phyloP scores from a whole-genome alignment of 2,329 filamentous ascomycete species.

The Fusarium annulatum region DNA sequence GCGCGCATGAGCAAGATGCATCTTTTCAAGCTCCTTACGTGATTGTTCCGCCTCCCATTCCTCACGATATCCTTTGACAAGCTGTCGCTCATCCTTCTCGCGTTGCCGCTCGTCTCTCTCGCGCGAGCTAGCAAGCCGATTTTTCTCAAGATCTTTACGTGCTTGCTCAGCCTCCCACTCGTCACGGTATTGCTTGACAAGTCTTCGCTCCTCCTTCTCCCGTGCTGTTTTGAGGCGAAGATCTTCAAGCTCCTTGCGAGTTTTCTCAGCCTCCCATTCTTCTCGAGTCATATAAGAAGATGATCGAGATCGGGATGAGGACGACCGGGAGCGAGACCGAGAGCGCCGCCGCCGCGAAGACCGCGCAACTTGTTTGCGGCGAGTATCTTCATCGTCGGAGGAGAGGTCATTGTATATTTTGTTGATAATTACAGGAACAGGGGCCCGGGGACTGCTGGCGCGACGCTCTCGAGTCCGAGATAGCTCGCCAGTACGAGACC shows the following conservation, averaged over 20 bases:
- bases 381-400: conserved; percentile 52
- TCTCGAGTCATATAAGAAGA: conserved; percentile 57
- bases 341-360: conserved; percentile 45
- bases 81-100: conserved; percentile 17
- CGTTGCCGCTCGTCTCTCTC: conserved; percentile 51
- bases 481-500: conserved; percentile 50
- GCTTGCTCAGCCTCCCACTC: conserved; percentile 55
- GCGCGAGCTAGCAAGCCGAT: conserved; percentile 56
- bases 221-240: conserved; percentile 55
- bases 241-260: conserved; percentile 58
- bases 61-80: conserved; percentile 55
- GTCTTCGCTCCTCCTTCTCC: conserved; percentile 52
- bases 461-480: conserved; percentile 62
- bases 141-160: conserved; percentile 57
- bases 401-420: conserved; percentile 62
- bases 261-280: conserved; percentile 54
- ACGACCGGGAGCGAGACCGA: conserved; percentile 49
- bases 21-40: conserved; percentile 40
- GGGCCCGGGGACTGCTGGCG: conserved; percentile 54
- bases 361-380: conserved; percentile 46
- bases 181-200: conserved; percentile 56
- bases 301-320: conserved; percentile 50
- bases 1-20: conserved; percentile 40
- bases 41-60: conserved; percentile 51
- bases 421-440: conserved; percentile 65